Evolutionary conservation across 371 early-diverging fungal species (phyloP).

Genomic region (Mortierella sp.): DNA sequence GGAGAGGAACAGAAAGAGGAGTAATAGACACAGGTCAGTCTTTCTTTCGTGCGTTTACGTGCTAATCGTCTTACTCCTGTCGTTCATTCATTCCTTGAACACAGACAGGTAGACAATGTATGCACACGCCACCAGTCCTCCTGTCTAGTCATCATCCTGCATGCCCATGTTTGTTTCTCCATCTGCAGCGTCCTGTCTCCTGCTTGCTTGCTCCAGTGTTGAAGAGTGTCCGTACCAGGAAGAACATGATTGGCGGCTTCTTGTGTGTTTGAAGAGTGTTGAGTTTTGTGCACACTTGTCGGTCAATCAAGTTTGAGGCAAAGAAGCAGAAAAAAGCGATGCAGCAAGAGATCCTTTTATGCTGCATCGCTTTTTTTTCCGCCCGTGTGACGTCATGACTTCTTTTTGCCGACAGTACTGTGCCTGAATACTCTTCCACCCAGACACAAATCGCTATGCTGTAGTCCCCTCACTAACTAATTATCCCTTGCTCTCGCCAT

Average conservation of each 20-base stretch:
- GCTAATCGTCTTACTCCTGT: not conserved
- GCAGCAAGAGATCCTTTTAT: too few species aligned
- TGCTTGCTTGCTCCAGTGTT: not conserved
- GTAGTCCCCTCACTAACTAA: too few species aligned
- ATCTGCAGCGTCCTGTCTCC: not conserved
- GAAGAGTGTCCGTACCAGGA: slow-evolving; percentile 34
- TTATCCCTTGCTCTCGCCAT: too few species aligned
- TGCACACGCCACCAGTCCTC: not conserved
- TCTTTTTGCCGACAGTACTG: too few species aligned
- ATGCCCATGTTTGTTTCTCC: not conserved
- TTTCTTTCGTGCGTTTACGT: not conserved
- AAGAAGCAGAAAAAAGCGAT: not conserved
- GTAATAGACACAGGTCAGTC: not conserved
- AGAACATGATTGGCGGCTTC: slow-evolving; percentile 39
- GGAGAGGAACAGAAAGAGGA: not conserved
- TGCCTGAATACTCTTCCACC: too few species aligned
- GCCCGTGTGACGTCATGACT: too few species aligned
- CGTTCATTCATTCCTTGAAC: not conserved
- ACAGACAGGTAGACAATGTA: not conserved
- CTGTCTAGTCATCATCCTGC: not conserved
- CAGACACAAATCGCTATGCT: too few species aligned
- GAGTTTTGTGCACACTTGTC: not conserved
- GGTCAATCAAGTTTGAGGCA: not conserved
- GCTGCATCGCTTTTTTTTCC: too few species aligned
- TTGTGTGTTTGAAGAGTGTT: not conserved